Base-by-base conservation (phyloP, 2,329 filamentous ascomycete species). In the Fusarium nurragi region DNA sequence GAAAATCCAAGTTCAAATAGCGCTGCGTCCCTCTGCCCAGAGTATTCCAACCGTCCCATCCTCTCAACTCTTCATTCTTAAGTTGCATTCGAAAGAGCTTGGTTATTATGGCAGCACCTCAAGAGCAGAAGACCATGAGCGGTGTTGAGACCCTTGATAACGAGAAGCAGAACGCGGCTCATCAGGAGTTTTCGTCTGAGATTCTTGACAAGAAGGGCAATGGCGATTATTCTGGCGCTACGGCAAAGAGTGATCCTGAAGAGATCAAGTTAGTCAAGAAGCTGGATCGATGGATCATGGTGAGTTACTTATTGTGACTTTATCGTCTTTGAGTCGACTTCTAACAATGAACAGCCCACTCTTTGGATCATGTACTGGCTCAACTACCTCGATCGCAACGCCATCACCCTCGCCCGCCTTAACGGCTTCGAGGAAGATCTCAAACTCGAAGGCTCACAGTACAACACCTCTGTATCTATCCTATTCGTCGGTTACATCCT, bases 341-440 rank as follows among this genome's bases (percentile, higher is more conserved):
- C 48, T 41, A 19, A 41, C n/a, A 9, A 37, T 37, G 2, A 46
- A 3, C 1, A 76, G 69, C 75, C 76, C 1, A 77, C 76, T n/a
- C 70, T 77, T 6, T 77, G 76, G 64, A 44, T 74, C 28, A 79
- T 81, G 73, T 81, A 81, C 52, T 78, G 77, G 38, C 66, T 78
- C 37, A 77, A 77, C 53, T 78, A 77, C 39, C 75, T 83, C 26
- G 83, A 86, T 58, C 76, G 82, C 21, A 85, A 84, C 49, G 84
- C 87, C 58, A 86, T 88, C 64, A 85, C 86, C 5, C 82, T 84
- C 22, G 86, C 85, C 5, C 77, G 81, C 30, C 73, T 88, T 11
- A 82, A 85, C 60, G 82, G 83, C 4, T 74, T 88, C 8, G 81
- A 85, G 45, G 76, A 81, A 16, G 84, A 88, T 30, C 73, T 88